Conservation (phyloP, 2,329 filamentous ascomycete species). For the Fusarium dlaminii region DNA sequence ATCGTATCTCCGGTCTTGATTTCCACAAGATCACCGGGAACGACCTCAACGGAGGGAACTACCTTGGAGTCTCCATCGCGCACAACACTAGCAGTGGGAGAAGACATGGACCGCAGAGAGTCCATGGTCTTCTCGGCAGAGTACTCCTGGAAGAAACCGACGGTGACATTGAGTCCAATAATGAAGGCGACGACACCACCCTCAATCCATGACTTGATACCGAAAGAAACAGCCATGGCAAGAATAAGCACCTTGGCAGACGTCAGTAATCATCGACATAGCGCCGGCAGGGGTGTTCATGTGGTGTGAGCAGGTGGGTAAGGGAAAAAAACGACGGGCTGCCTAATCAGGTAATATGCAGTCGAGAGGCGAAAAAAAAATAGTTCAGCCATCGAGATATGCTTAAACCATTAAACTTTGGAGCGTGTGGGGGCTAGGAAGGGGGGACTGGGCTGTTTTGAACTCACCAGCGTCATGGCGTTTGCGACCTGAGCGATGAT, state of each 20-base stretch:
- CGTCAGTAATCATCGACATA: conserved; percentile 23
- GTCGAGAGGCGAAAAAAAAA: conserved; percentile 42
- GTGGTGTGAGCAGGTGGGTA: neutral
- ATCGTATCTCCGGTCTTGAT: conserved; percentile 67
- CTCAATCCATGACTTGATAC: conserved; percentile 68
- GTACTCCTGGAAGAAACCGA: conserved; percentile 59
- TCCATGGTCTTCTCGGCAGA: conserved; percentile 61
- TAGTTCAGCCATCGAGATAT: conserved; percentile 17
- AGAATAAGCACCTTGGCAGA: conserved; percentile 58
- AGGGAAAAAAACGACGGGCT: conserved; percentile 51
- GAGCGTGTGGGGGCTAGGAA: conserved; percentile 4
- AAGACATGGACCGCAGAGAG: conserved; percentile 55
- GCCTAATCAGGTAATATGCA: conserved; percentile 53
- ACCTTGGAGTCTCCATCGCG: conserved; percentile 53
- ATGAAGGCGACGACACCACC: conserved; percentile 67
- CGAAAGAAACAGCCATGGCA: conserved; percentile 67
- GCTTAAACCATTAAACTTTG: conserved; percentile 17
- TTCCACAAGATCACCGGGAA: conserved; percentile 66
- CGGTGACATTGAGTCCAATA: conserved; percentile 66
- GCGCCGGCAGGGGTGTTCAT: conserved; percentile 1
- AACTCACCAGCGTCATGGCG: conserved; percentile 71
- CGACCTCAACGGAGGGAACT: conserved; percentile 55
- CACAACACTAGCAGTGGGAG: conserved; percentile 56
- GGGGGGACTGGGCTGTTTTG: neutral
- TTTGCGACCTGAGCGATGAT: conserved; percentile 73